These are phyloP conservation scores for Galeopsis tetrahit DNA, from an alignment of 257 asterid species.

Conservation along the genomic window DNA sequence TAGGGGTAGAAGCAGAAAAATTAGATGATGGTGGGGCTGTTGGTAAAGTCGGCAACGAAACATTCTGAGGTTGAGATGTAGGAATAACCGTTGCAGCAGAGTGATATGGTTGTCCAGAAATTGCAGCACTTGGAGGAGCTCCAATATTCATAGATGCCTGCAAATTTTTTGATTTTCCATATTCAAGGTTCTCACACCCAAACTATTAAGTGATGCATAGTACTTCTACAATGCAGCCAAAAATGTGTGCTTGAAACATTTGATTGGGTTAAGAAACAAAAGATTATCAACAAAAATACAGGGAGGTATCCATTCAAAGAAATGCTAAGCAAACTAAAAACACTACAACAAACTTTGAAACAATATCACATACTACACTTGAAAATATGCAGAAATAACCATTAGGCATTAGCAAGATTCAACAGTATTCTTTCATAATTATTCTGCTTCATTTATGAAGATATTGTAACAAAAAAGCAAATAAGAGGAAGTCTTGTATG, in stretches of 20 bases:
- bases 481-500: too few relatives aligned
- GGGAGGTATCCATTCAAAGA: background rate
- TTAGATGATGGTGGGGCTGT: slow-evolving; percentile 57
- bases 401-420: slow-evolving; percentile 6
- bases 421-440: background rate
- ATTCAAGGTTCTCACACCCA: slow-evolving; percentile 26
- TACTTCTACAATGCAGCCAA: background rate
- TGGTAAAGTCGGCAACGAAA: slow-evolving; percentile 47
- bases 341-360: background rate
- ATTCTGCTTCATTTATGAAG: background rate
- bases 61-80: slow-evolving; percentile 54
- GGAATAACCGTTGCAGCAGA: slow-evolving; percentile 45
- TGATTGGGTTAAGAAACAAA: background rate
- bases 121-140: slow-evolving; percentile 53
- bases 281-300: background rate
- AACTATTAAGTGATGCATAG: slow-evolving; percentile 13
- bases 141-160: slow-evolving; percentile 74
- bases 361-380: background rate
- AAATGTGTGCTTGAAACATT: background rate
- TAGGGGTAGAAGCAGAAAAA: slow-evolving; percentile 53
- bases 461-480: background rate
- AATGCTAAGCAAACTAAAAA: background rate
- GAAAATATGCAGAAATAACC: slow-evolving; percentile 3
- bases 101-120: slow-evolving; percentile 56
- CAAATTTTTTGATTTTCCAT: slow-evolving; percentile 25